Percentiles rank a stretch among this genome's conserved stretches.
Evolutionary conservation across 75 land plant species (phyloP).

Genomic region (Larix kaempferi): DNA sequence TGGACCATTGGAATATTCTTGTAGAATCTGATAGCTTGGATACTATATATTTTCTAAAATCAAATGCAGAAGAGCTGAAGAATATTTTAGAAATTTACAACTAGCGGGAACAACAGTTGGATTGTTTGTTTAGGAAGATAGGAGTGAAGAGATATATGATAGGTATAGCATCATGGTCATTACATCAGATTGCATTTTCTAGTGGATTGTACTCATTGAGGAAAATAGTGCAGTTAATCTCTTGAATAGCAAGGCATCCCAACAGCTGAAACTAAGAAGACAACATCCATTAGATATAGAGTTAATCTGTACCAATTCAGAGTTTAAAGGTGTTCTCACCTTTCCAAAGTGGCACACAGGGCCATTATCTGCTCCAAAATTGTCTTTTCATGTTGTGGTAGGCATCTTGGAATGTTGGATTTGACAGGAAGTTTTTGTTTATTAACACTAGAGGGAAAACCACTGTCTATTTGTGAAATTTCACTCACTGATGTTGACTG

Average conservation of each 20-base stretch:
- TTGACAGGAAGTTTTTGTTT: slow-evolving; percentile 28
- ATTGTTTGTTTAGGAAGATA: slow-evolving; percentile 28
- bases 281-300: slow-evolving; percentile 33
- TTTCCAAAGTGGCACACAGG: slow-evolving; percentile 21
- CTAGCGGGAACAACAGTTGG: slow-evolving; percentile 31
- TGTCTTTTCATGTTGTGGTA: too few relatives aligned
- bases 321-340: slow-evolving; percentile 32
- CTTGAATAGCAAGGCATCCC: neutral
- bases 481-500: neutral
- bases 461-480: slow-evolving; percentile 24
- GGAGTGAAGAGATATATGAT: slow-evolving; percentile 16
- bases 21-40: slow-evolving; percentile 42
- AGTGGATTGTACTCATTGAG: slow-evolving; percentile 38
- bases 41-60: slow-evolving; percentile 47
- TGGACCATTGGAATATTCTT: slow-evolving; percentile 44
- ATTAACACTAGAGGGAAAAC: slow-evolving; percentile 28
- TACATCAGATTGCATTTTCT: slow-evolving; percentile 61
- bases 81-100: slow-evolving; percentile 42
- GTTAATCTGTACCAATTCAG: slow-evolving; percentile 12
- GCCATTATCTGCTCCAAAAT: slow-evolving; percentile 19
- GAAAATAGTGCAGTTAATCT: slow-evolving; percentile 21
- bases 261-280: slow-evolving; percentile 15
- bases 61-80: slow-evolving; percentile 48
- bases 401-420: slow-evolving; percentile 55
- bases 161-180: slow-evolving; percentile 49